phyloP scores from a whole-genome alignment of 208 protist genomes.

The Wallacemonas sp. region DNA sequence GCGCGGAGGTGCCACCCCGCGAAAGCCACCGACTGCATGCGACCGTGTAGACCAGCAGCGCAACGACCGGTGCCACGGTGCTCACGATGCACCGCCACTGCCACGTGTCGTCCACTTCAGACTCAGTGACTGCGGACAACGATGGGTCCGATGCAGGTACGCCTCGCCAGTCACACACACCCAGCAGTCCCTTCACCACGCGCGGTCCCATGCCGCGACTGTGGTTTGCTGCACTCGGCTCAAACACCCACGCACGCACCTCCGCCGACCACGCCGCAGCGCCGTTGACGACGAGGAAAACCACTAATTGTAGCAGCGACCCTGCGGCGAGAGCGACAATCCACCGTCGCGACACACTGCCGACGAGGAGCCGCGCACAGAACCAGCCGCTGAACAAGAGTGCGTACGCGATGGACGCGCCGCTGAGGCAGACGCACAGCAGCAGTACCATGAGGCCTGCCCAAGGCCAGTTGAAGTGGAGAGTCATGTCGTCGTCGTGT shows the following conservation, averaged over 20 bases:
- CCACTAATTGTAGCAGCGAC: constrained; percentile 11
- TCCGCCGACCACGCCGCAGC: background rate
- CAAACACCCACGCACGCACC: constrained; percentile 14
- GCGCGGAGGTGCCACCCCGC: background rate
- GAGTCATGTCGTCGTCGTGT: too few relatives aligned
- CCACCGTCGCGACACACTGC: background rate
- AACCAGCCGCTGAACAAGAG: background rate
- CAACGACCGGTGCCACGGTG: constrained; percentile 10
- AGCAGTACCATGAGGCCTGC: constrained; percentile 7
- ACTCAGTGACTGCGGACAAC: too few relatives aligned
- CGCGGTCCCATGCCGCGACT: constrained; percentile 11
- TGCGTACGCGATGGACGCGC: background rate
- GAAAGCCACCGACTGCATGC: constrained; percentile 7
- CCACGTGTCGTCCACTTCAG: constrained; percentile 4
- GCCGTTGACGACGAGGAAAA: constrained; percentile 19
- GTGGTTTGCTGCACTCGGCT: background rate
- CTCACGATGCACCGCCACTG: constrained; percentile 6
- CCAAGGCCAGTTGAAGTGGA: constrained; percentile 1
- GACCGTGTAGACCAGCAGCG: constrained; percentile 18
- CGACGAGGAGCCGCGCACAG: background rate
- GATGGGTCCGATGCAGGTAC: too few relatives aligned
- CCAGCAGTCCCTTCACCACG: constrained; percentile 7
- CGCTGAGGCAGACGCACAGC: constrained; percentile 3
- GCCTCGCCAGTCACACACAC: constrained; percentile 5
- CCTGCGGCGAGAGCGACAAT: constrained; percentile 5